Evolutionary conservation across 2,329 filamentous ascomycete genomes (phyloP), one percentile per base, ranked within the genome.

Genomic region (Neonectria ditissima): DNA sequence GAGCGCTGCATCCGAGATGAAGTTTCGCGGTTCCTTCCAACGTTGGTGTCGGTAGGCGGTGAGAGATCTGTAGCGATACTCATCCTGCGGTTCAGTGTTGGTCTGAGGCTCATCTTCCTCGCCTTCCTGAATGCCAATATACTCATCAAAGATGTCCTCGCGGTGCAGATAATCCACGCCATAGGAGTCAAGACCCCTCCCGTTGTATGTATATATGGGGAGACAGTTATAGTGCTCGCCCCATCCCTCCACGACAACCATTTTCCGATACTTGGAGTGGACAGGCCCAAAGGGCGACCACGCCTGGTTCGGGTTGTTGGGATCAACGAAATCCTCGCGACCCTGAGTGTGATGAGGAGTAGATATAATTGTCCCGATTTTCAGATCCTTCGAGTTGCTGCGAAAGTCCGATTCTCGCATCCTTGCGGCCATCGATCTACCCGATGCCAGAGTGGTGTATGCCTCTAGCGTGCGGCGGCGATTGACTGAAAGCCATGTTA

Each of bases 231-330:
- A 54, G 22, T 72, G 68, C 11, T 72, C 65, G 5, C 22, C 28
- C 69, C 69, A 72, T 1, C 9, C 39, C 5, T 71, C 66, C 4
- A 72, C 16, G 10, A 72, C 47, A 18, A 72, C 39, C 62, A 72
- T 68, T 59, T 69, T 72, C n/a, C 69, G 66, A 24, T 71, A 72
- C 16, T 72, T 72, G 26, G 70, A 72, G 55, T 69, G 55, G n/a
- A 71, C 57, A 2, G 65, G 20, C 3, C 70, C 69, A 37, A 62
- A 65, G 1, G 32, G 48, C 3, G 66, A 65, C 30, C 63, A 55
- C 10, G 61, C 56, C 14, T 57, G 37, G 50, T 69, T 63, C 30
- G 26, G 14, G 16, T 68, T 47, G 2, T 34, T 10, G 1, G 59
- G 54, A 2, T 48, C 24, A 1, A 71, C 53, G 8, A 37, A 43